phyloP scores from a whole-genome alignment of 106 monocot species.

The Allium sativum region DNA sequence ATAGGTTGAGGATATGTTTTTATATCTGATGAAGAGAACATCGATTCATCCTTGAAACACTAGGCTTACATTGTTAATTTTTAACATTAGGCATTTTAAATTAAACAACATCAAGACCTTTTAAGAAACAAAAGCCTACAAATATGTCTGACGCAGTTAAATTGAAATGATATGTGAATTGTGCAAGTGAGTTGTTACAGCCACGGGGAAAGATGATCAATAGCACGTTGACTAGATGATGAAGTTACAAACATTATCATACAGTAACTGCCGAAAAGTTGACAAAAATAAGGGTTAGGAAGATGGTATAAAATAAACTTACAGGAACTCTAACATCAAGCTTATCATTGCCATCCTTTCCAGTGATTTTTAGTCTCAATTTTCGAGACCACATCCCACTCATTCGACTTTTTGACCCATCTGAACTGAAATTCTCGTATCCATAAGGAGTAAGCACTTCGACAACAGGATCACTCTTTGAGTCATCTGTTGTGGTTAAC shows the following conservation, averaged over 20 bases:
- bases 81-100: too few relatives aligned
- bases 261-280: background rate
- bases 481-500: slow-evolving; percentile 9
- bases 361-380: slow-evolving; percentile 78
- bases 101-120: too few relatives aligned
- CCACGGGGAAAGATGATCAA: background rate
- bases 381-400: slow-evolving; percentile 69
- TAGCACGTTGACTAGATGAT: background rate
- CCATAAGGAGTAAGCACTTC: slow-evolving; percentile 59
- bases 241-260: background rate
- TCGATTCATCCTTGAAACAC: too few relatives aligned
- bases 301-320: slow-evolving; percentile 14
- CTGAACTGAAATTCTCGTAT: slow-evolving; percentile 30
- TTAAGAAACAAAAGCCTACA: too few relatives aligned
- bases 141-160: background rate
- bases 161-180: background rate
- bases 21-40: too few relatives aligned
- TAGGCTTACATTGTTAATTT: too few relatives aligned
- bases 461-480: slow-evolving; percentile 42
- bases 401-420: slow-evolving; percentile 28
- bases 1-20: too few relatives aligned
- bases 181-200: background rate
- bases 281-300: background rate
- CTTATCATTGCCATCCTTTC: slow-evolving; percentile 68
- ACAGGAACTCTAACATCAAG: slow-evolving; percentile 85